These are phyloP conservation scores for Penicillium sp. DNA, from an alignment of 2,329 filamentous ascomycete species.

Conservation along the genomic window DNA sequence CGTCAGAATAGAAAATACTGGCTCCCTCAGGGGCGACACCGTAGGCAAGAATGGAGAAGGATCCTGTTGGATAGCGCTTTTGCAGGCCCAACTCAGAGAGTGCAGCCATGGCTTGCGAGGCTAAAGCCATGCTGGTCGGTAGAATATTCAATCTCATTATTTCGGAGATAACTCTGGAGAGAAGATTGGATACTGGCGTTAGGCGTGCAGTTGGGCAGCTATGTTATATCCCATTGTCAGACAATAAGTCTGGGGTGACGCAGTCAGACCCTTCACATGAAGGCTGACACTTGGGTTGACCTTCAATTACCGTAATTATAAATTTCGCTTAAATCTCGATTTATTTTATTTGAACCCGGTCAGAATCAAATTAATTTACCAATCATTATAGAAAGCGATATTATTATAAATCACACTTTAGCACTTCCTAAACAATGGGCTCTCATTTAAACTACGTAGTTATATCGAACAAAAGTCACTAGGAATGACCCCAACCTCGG, in stretches of 20 bases:
- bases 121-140: slow-evolving; percentile 3
- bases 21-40: slow-evolving; percentile 4
- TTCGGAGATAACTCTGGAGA: neutral
- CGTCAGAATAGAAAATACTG: slow-evolving; percentile 20
- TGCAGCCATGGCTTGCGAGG: slow-evolving; percentile 5
- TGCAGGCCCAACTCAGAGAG: slow-evolving; percentile 4
- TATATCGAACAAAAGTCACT: neutral
- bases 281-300: neutral
- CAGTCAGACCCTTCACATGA: neutral
- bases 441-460: neutral
- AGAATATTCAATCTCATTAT: slow-evolving; percentile 14
- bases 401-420: neutral
- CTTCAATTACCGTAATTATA: too few relatives aligned
- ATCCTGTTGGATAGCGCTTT: slow-evolving; percentile 17
- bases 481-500: neutral
- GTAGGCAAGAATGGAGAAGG: slow-evolving; percentile 20
- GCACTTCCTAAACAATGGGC: neutral
- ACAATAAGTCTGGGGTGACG: neutral
- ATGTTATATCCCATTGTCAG: slow-evolving; percentile 2
- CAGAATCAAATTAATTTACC: too few relatives aligned
- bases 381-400: too few relatives aligned
- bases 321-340: neutral
- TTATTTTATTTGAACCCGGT: neutral
- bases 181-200: neutral
- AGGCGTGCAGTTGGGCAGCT: neutral